phyloP scores from a whole-genome alignment of 2,329 filamentous ascomycete genomes.

The Didymosphaeria variabile region DNA sequence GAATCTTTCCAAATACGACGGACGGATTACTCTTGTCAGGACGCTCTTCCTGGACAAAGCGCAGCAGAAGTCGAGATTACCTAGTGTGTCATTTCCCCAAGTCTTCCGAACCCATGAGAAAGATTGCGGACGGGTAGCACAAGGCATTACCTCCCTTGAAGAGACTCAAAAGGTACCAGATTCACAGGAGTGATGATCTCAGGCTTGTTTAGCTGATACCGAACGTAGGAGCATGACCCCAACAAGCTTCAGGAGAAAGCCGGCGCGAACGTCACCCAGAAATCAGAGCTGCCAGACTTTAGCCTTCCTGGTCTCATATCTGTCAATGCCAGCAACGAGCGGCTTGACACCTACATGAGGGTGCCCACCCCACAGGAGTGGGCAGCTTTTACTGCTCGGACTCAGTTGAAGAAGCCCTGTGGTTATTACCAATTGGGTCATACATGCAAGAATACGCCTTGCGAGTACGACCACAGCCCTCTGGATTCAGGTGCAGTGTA shows the following conservation, averaged over 20 bases:
- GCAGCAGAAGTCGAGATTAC: not conserved
- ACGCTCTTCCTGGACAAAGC: not conserved
- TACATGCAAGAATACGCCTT: not conserved
- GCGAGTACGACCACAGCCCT: not conserved
- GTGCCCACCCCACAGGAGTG: not conserved
- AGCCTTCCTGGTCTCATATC: not conserved
- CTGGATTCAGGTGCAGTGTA: not conserved
- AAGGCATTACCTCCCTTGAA: too few species aligned
- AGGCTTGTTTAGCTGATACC: not conserved
- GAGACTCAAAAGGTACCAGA: not conserved
- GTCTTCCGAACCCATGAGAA: not conserved
- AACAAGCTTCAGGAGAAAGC: not conserved
- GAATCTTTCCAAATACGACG: not conserved
- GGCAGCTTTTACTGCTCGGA: not conserved
- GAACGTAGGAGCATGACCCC: not conserved
- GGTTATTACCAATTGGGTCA: not conserved
- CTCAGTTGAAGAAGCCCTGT: not conserved
- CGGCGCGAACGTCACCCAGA: not conserved
- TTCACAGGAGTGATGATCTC: not conserved
- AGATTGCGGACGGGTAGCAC: not conserved
- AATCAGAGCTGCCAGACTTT: not conserved
- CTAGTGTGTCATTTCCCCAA: not conserved
- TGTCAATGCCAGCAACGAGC: not conserved
- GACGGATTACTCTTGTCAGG: not conserved
- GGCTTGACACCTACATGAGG: conserved; percentile 1